Conservation (phyloP, 495 filamentous ascomycete species). For the Pseudomonodictys pantanalensis region DNA sequence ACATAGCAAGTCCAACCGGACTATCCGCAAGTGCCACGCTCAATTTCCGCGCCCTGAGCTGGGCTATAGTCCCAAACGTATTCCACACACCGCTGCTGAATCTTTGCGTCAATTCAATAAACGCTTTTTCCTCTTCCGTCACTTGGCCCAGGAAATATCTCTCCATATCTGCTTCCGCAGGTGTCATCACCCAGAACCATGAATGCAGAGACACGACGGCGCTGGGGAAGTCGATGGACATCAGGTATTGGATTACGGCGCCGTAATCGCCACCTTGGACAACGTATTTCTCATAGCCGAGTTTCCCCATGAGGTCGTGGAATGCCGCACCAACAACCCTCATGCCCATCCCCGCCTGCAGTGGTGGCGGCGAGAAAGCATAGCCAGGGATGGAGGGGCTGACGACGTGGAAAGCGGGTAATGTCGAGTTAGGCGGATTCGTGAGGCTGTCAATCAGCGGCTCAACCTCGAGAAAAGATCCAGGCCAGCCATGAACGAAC, state of each 20-base stretch:
- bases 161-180: not conserved
- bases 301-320: constrained; percentile 24
- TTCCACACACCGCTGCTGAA: not conserved
- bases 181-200: not conserved
- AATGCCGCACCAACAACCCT: not conserved
- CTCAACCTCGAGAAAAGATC: constrained; percentile 41
- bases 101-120: not conserved
- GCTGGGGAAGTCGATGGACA: constrained; percentile 14
- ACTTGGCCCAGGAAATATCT: not conserved
- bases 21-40: constrained; percentile 11
- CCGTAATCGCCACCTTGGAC: constrained; percentile 27
- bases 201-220: not conserved
- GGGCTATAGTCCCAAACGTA: not conserved
- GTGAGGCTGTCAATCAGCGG: constrained; percentile 36
- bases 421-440: constrained; percentile 24
- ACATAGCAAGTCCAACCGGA: constrained; percentile 17
- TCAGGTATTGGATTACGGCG: constrained; percentile 4
- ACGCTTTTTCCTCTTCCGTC: constrained; percentile 7
- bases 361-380: constrained; percentile 19
- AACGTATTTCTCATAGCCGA: constrained; percentile 29
- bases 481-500: constrained; percentile 44
- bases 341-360: constrained; percentile 20
- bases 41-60: constrained; percentile 9
- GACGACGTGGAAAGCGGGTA: constrained; percentile 43
- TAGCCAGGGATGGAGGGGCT: constrained; percentile 43